Conservation (phyloP, 495 filamentous ascomycete species). For the Evansstolkia leycettana region DNA sequence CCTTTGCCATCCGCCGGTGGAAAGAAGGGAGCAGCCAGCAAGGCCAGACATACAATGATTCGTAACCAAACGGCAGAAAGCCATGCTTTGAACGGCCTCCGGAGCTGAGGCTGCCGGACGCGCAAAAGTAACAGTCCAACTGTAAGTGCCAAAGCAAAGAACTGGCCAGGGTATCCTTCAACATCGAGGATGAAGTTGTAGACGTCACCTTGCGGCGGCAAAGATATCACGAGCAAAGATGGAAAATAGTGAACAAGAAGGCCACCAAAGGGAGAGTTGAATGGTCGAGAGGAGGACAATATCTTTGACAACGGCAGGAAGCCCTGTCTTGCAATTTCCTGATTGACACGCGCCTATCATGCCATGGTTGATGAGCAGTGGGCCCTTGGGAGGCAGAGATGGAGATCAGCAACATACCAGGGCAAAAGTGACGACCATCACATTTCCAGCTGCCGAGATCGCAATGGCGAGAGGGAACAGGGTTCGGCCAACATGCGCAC, state of each 20-base stretch:
- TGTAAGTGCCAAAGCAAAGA: conserved; percentile 46
- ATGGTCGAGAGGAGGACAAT: conserved; percentile 54
- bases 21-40: conserved; percentile 26
- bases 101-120: conserved; percentile 44
- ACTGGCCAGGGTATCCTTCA: conserved; percentile 54
- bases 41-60: conserved; percentile 17
- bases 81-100: conserved; percentile 61
- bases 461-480: conserved; percentile 55
- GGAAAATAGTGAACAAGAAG: conserved; percentile 58
- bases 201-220: conserved; percentile 52
- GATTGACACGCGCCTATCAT: conserved; percentile 51
- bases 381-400: neutral
- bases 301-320: conserved; percentile 54
- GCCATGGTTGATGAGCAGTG: neutral
- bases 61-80: conserved; percentile 29
- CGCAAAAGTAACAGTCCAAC: conserved; percentile 52
- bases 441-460: conserved; percentile 56
- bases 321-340: conserved; percentile 56
- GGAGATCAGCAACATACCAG: conserved; percentile 30
- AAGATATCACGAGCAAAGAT: conserved; percentile 48
- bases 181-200: conserved; percentile 67
- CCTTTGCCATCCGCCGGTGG: conserved; percentile 36
- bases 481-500: conserved; percentile 38
- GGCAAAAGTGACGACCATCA: conserved; percentile 66
- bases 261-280: conserved; percentile 53